Base-by-base conservation (phyloP, 208 protist species). In the Plasmodiophora brassicae region DNA sequence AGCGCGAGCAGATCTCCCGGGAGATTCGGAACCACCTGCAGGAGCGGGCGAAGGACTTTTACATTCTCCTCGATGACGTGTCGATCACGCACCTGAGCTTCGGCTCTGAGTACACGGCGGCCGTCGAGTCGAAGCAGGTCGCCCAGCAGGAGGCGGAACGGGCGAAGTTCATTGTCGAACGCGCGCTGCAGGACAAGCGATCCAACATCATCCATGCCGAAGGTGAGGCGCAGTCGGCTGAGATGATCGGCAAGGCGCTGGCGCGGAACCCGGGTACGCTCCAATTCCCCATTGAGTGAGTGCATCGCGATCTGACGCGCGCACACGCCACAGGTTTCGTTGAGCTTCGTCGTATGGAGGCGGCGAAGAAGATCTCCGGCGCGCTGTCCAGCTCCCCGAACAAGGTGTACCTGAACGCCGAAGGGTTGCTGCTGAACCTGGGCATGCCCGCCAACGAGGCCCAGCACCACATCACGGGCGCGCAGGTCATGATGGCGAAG, bases 31-130 rank as follows among this genome's bases (percentile, higher is more conserved):
- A 85, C 28, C 46, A 90, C 36, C 44, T 90, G 41, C 84, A 44
- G 85, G 92, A 97, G 87, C 97, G 98, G 89, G 96, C 98, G 0
- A 93, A 91, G 46, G 97, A 99, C 88, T 99, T 99, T 90, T 93
- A 97, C 89, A 94, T 99, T 84, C 86, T 96, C 36, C 89, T 99
- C 14, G 97, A 99, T 87, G 98, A 99, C 90, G 95, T 99, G 53
- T 97, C 96, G 22, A 97, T 99, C 45, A 93, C 92, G 43, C 91
- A 93, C 88, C 83, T 93, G 20, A 86, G 54, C 88, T 93, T 93
- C 60, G 91, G 92, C 45, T 85, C 71, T 22, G 93, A 95, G 91
- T 95, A 94, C 90, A 94, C 91, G 1, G 86, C 78, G 0, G 94
- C 93, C 1, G 92, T 95, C 44, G 94, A 95, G 84, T 91, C 90